Evolutionary conservation across 2,329 filamentous ascomycete genomes (phyloP).

Genomic region (Pseudogymnoascus destructans): DNA sequence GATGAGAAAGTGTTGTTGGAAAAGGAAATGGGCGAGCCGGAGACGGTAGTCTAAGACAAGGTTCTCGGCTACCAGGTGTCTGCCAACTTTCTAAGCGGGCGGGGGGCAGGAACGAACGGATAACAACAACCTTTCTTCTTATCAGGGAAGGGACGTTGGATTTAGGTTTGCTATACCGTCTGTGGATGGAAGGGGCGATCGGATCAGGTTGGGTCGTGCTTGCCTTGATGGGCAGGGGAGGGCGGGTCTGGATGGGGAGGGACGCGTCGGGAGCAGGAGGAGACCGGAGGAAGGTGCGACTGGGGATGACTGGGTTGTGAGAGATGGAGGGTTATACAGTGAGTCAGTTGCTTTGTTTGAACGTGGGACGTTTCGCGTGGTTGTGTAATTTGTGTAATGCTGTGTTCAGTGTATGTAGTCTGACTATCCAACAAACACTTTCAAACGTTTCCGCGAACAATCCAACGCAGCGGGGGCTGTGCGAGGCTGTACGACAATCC

Average conservation of each 20-base stretch:
- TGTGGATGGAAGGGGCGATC: neutral
- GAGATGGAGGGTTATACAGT: neutral
- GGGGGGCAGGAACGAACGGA: neutral
- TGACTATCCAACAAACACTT: neutral
- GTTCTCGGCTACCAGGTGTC: neutral
- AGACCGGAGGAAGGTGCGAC: neutral
- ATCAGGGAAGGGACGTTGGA: neutral
- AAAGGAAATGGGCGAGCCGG: neutral
- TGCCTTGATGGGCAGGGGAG: neutral
- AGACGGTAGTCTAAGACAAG: neutral
- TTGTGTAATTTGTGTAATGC: neutral
- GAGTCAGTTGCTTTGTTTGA: neutral
- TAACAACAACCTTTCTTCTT: neutral
- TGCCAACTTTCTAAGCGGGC: conserved; percentile 1
- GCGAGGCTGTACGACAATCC: neutral
- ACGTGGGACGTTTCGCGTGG: neutral
- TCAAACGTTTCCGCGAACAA: neutral
- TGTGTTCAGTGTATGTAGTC: neutral
- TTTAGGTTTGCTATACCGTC: neutral
- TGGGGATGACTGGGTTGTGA: neutral
- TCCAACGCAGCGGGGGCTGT: neutral
- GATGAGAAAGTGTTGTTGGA: neutral
- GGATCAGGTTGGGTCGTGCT: neutral
- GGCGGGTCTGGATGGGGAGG: neutral
- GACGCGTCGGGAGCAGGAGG: neutral